Conservation (phyloP, 2,329 filamentous ascomycete genomes). For the Hymenoscyphus salicellus region DNA sequence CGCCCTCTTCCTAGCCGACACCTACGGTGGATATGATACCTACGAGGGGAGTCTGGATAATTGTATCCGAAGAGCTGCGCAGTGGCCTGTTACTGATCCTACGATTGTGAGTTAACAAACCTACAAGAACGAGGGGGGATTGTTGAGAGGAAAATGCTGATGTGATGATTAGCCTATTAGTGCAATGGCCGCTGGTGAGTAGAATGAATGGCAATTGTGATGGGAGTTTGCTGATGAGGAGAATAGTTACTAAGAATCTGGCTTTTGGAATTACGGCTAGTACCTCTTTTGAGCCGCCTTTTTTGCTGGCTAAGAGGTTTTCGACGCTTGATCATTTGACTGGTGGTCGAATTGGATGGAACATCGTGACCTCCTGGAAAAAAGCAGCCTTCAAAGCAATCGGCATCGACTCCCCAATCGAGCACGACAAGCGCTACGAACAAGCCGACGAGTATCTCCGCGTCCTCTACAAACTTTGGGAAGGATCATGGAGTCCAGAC, state of each 20-base stretch:
- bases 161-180: conserved; percentile 49
- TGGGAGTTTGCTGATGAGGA: not conserved
- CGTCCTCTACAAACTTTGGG: conserved; percentile 64
- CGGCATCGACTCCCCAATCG: conserved; percentile 52
- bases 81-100: conserved; percentile 69
- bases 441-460: conserved; percentile 62
- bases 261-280: conserved; percentile 65
- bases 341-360: conserved; percentile 60
- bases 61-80: conserved; percentile 60
- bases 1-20: conserved; percentile 62
- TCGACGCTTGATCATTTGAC: conserved; percentile 66
- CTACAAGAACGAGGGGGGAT: too few species aligned
- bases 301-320: conserved; percentile 62
- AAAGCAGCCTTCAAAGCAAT: conserved; percentile 63
- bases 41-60: conserved; percentile 57
- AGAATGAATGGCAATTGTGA: not conserved
- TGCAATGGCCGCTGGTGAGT: conserved; percentile 58
- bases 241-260: conserved; percentile 55
- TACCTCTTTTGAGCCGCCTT: conserved; percentile 65
- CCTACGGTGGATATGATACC: conserved; percentile 61
- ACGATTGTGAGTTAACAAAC: conserved; percentile 49
- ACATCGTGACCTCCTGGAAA: conserved; percentile 63
- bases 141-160: not conserved
- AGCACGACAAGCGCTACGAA: conserved; percentile 64
- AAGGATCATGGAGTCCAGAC: conserved; percentile 59